Evolutionary conservation across 805 yeast species (phyloP), one percentile per base, ranked within the genome.

Genomic region (Peterozyma xylosa): DNA sequence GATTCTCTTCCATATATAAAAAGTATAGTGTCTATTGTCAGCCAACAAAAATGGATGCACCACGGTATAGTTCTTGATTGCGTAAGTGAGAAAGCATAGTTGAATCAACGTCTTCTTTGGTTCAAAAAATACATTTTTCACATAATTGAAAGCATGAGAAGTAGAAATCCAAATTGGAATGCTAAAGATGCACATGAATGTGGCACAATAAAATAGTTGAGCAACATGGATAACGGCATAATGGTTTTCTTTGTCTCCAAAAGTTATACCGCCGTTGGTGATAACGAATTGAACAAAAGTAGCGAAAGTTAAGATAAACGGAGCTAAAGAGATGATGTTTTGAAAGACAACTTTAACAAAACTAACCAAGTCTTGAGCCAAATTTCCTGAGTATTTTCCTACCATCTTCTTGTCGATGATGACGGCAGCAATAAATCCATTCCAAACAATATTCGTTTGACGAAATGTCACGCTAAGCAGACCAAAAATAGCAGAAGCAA

Each of bases 361-460:
- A 6, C 49, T 33, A 2, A 40, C 29, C 1, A 53, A 11, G 45
- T 62, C 63, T 2, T 43, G 42, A 30, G 61, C 42, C 30, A 60
- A 53, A 13, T 58, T 55, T 11, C 63, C 62, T 14, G 66, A 66
- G 45, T 68, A 66, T 39, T 64, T 60, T 46, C 66, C 61, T 7
- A 70, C 65, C 14, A 70, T 60, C 40, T 66, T 66, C 18, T 71
- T 60, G 52, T 82, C 88, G 27, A 85, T 58, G 9, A 78, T 65
- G 1, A 78, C 59, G 0, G 76, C 71, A 42, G 78, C 63, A 1
- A 82, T 67, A 50, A 86, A 80, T 0, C 74, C 78, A 11, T 78
- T 71, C 99, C 99, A 93, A 0, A 89, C 68, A 32, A 93, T 80
- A 54, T 93, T 93, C 0, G 99, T 93, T 54, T 93, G 99, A 49